These are phyloP conservation scores for Fusarium fracticaudum DNA, from an alignment of 2,329 filamentous ascomycete species.

Conservation along the genomic window DNA sequence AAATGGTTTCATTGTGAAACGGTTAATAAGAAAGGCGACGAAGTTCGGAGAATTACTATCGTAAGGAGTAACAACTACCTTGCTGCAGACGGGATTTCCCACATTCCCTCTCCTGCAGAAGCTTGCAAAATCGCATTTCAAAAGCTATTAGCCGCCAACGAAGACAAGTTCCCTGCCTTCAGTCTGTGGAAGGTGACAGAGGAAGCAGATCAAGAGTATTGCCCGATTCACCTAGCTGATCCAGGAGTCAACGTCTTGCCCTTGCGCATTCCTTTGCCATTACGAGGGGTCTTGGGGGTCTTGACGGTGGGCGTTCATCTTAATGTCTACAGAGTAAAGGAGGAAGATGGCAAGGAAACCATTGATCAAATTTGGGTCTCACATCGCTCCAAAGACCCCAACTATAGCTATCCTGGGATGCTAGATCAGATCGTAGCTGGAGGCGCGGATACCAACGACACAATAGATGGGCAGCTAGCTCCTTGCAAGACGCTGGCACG, in stretches of 20 bases:
- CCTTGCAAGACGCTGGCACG: conserved; percentile 44
- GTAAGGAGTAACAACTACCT: neutral
- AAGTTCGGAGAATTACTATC: conserved; percentile 17
- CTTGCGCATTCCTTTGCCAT: conserved; percentile 44
- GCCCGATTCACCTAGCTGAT: conserved; percentile 44
- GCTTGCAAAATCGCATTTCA: neutral
- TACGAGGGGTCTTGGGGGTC: conserved; percentile 49
- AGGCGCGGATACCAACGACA: conserved; percentile 46
- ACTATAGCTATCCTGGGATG: conserved; percentile 47
- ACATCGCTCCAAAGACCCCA: conserved; percentile 40
- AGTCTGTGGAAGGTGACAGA: conserved; percentile 1
- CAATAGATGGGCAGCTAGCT: conserved; percentile 24
- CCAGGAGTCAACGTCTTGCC: conserved; percentile 31
- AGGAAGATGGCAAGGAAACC: conserved; percentile 28
- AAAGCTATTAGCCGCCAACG: conserved; percentile 36
- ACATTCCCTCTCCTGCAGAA: conserved; percentile 18
- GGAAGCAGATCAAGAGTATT: conserved; percentile 35
- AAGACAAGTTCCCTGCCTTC: conserved; percentile 41
- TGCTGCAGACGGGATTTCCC: neutral
- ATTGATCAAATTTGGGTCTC: conserved; percentile 49
- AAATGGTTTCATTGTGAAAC: conserved; percentile 13
- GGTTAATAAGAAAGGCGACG: neutral
- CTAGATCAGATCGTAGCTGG: conserved; percentile 52
- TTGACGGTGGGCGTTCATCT: conserved; percentile 51
- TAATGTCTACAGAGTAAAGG: conserved; percentile 47